Conservation (phyloP, 305 asterid genomes). For the Rubia tinctorum region DNA sequence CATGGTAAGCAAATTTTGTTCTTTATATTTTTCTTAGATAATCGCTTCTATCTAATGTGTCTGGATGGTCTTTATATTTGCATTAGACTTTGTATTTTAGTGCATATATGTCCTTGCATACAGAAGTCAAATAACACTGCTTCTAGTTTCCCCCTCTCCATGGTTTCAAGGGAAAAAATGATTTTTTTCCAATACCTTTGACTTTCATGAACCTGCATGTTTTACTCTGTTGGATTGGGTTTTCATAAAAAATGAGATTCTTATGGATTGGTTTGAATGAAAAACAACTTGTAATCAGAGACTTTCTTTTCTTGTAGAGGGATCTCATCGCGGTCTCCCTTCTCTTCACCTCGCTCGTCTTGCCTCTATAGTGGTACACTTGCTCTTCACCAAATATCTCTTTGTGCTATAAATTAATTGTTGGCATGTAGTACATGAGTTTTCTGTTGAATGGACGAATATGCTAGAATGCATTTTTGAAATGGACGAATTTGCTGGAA, state of each 20-base stretch:
- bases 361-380: conserved; percentile 71
- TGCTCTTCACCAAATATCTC: neutral
- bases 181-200: too few species aligned
- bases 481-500: neutral
- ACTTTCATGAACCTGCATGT: too few species aligned
- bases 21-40: neutral
- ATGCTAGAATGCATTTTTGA: neutral
- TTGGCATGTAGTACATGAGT: neutral
- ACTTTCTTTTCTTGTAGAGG: conserved; percentile 53
- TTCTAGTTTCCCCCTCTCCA: too few species aligned
- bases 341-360: conserved; percentile 74
- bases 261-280: conserved; percentile 7
- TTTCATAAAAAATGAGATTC: neutral
- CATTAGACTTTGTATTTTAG: neutral
- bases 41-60: neutral
- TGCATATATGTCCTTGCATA: too few species aligned
- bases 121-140: too few species aligned
- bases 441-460: neutral
- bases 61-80: neutral
- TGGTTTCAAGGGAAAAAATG: too few species aligned
- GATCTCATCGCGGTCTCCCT: conserved; percentile 96
- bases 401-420: neutral
- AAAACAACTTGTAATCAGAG: conserved; percentile 6
- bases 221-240: neutral
- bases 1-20: conserved; percentile 49